These are phyloP conservation scores for Scleroderma citrinum DNA, from an alignment of 768 basidiomycete genomes.

Conservation along the genomic window DNA sequence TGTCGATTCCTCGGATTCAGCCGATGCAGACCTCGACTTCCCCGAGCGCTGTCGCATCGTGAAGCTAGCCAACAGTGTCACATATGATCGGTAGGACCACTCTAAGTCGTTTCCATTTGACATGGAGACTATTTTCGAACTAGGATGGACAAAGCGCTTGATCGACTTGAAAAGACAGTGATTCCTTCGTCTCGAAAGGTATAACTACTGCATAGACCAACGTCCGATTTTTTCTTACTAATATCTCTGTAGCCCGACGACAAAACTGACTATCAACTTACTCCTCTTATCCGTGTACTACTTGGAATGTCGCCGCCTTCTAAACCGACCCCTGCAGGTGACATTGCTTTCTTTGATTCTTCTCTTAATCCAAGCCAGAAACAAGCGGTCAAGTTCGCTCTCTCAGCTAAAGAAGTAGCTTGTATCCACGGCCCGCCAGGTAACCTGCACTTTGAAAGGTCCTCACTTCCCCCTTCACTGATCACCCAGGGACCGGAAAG, in stretches of 20 bases:
- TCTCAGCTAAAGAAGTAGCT: slow-evolving; percentile 76
- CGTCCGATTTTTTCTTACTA: not conserved
- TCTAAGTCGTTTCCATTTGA: not conserved
- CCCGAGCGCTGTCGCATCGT: slow-evolving; percentile 81
- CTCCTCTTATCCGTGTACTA: slow-evolving; percentile 59
- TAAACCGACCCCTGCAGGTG: slow-evolving; percentile 27
- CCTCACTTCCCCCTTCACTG: not conserved
- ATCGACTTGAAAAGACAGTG: slow-evolving; percentile 50
- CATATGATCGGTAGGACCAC: slow-evolving; percentile 66
- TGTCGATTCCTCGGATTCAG: slow-evolving; percentile 56
- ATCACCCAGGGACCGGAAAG: slow-evolving; percentile 73
- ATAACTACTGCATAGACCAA: not conserved
- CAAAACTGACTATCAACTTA: slow-evolving; percentile 38
- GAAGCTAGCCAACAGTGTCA: slow-evolving; percentile 89
- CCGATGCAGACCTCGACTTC: slow-evolving; percentile 63
- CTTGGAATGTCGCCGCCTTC: slow-evolving; percentile 57
- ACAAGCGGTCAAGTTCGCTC: slow-evolving; percentile 75
- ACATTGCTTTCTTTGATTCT: slow-evolving; percentile 65
- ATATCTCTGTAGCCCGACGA: slow-evolving; percentile 29
- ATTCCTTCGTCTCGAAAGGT: slow-evolving; percentile 23
- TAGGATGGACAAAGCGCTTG: slow-evolving; percentile 85
- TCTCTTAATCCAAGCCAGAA: slow-evolving; percentile 81
- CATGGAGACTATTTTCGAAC: not conserved
- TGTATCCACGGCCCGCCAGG: slow-evolving; percentile 99
- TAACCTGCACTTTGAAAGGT: slow-evolving; percentile 14